Percentiles rank a stretch among this genome's conserved stretches.
These are phyloP conservation scores for Sordariomycetes sp. DNA, from an alignment of 2,329 filamentous ascomycete genomes.

Conservation along the genomic window DNA sequence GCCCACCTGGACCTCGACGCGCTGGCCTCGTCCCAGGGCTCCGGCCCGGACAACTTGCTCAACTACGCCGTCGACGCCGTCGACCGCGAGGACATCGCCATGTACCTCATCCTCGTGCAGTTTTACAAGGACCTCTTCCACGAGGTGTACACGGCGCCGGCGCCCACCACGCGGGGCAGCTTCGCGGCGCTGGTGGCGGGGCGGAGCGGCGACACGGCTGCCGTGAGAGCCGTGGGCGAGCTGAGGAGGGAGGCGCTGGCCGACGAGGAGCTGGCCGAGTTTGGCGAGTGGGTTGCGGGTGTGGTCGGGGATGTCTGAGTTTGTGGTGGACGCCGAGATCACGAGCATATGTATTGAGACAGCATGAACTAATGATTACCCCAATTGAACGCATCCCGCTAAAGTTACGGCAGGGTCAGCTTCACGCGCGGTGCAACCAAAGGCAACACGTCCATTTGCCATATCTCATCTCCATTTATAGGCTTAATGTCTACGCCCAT, in stretches of 20 bases:
- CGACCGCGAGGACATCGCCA: constrained; percentile 1
- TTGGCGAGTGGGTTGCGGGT: neutral
- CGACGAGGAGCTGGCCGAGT: neutral
- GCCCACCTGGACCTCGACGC: neutral
- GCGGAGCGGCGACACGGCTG: neutral
- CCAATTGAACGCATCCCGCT: neutral
- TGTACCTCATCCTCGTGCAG: constrained; percentile 5
- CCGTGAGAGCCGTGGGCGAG: constrained; percentile 2
- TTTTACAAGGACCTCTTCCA: constrained; percentile 5
- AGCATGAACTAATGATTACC: neutral
- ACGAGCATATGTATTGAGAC: neutral
- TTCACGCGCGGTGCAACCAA: neutral
- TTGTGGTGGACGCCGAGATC: neutral
- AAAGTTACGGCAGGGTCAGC: no score
- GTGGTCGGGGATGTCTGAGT: neutral
- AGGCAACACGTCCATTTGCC: neutral
- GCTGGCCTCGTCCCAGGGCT: constrained; percentile 13
- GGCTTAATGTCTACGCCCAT: neutral
- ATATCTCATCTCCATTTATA: neutral
- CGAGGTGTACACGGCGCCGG: neutral
- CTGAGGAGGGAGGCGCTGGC: constrained; percentile 1
- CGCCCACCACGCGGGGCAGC: neutral
- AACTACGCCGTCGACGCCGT: constrained; percentile 24
- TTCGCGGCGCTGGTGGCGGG: neutral
- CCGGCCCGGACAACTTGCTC: constrained; percentile 31